Evolutionary conservation across 176 grass and related monocot genomes (phyloP).

Genomic region (Cenchrus fungigraminus): DNA sequence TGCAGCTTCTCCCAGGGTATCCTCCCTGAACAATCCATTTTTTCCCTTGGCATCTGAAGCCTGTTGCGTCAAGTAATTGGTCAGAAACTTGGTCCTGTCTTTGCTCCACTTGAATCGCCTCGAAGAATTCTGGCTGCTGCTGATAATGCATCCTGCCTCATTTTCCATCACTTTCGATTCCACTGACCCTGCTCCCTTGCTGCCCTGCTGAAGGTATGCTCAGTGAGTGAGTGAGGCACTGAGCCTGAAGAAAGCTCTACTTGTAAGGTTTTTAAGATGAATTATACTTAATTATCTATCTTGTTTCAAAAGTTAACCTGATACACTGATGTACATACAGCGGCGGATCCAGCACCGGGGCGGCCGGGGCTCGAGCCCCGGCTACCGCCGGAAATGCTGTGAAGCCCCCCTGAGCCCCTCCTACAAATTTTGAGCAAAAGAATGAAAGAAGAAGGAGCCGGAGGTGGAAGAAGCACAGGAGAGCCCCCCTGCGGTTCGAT

Average conservation of each 20-base stretch:
- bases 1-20: slow-evolving; percentile 7
- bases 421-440: too few species aligned
- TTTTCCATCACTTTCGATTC: not conserved
- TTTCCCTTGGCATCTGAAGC: not conserved
- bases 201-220: slow-evolving; percentile 7
- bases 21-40: not conserved
- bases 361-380: too few species aligned
- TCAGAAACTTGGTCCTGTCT: slow-evolving; percentile 26
- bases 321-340: too few species aligned
- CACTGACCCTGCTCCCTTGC: not conserved
- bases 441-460: too few species aligned
- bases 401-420: too few species aligned
- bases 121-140: not conserved
- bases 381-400: too few species aligned
- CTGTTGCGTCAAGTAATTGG: slow-evolving; percentile 16
- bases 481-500: too few species aligned
- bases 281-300: not conserved
- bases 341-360: too few species aligned
- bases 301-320: not conserved
- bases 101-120: slow-evolving; percentile 21
- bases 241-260: not conserved
- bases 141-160: not conserved
- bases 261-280: not conserved
- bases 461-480: too few species aligned
- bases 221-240: not conserved